Percentiles rank a stretch among this genome's conserved stretches.
Evolutionary conservation across 2,329 filamentous ascomycete genomes (phyloP).

Genomic region (Geoglossum cookeanum): DNA sequence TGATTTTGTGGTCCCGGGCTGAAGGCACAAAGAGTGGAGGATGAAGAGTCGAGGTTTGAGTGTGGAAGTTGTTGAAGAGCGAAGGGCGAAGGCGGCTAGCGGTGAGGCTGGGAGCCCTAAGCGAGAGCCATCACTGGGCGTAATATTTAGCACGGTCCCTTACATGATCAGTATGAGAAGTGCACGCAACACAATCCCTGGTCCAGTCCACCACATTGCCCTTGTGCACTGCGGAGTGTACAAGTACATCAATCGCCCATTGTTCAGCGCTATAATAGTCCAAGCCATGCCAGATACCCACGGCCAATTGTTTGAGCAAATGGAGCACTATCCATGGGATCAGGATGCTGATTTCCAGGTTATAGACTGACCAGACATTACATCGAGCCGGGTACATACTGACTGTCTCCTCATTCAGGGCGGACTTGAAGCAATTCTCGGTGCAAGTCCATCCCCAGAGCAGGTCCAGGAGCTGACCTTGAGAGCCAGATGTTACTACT

Average conservation of each 20-base stretch:
- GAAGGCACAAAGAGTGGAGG: neutral
- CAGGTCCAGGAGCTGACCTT: constrained; percentile 38
- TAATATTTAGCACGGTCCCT: neutral
- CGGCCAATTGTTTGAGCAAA: constrained; percentile 32
- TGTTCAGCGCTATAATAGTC: neutral
- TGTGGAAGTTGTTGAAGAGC: constrained; percentile 3
- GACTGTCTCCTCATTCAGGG: constrained; percentile 20
- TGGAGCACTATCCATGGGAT: constrained; percentile 49
- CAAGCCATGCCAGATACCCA: neutral
- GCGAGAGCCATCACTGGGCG: neutral
- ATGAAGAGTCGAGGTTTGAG: neutral
- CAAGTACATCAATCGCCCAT: neutral
- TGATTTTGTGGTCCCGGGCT: neutral
- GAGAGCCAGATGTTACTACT: constrained; percentile 53
- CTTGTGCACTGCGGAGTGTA: too few species aligned
- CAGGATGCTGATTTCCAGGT: constrained; percentile 50
- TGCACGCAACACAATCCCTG: neutral
- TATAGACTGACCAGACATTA: constrained; percentile 6
- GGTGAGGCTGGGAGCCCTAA: neutral
- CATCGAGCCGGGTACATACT: neutral
- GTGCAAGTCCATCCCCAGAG: constrained; percentile 33
- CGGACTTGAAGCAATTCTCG: constrained; percentile 45
- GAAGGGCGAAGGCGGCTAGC: neutral
- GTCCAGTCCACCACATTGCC: neutral
- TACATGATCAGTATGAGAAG: neutral